phyloP scores from a whole-genome alignment of 805 yeast genomes.

The Ogataea neopini region DNA sequence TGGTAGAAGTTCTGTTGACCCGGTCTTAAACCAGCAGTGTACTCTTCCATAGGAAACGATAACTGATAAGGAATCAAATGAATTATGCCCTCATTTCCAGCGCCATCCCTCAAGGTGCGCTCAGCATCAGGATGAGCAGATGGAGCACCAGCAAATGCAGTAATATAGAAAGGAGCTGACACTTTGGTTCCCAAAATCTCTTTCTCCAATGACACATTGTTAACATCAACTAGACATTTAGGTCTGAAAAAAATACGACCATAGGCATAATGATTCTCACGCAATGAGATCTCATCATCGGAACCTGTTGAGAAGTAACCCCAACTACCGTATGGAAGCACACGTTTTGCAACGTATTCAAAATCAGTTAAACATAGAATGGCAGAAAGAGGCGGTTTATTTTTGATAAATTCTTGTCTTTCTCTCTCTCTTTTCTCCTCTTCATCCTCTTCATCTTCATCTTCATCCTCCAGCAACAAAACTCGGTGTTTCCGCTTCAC shows the following conservation, averaged over 20 bases:
- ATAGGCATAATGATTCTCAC: slow-evolving; percentile 88
- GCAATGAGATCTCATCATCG: slow-evolving; percentile 83
- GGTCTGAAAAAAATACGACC: slow-evolving; percentile 89
- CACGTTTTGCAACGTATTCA: slow-evolving; percentile 78
- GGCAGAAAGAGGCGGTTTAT: slow-evolving; percentile 67
- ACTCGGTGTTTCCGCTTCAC: slow-evolving; percentile 19
- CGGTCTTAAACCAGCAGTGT: slow-evolving; percentile 59
- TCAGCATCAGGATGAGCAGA: slow-evolving; percentile 92
- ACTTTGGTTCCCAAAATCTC: slow-evolving; percentile 66
- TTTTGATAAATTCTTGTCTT: slow-evolving; percentile 41
- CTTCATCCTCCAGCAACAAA: slow-evolving; percentile 28
- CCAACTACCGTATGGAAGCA: slow-evolving; percentile 77
- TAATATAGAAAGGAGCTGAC: slow-evolving; percentile 77
- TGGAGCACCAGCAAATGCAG: slow-evolving; percentile 88
- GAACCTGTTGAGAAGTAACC: slow-evolving; percentile 89
- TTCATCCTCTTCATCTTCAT: slow-evolving; percentile 30
- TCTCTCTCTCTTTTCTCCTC: slow-evolving; percentile 37
- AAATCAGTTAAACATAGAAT: slow-evolving; percentile 81
- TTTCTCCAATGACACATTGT: slow-evolving; percentile 58
- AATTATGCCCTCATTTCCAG: slow-evolving; percentile 63
- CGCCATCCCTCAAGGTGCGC: slow-evolving; percentile 68
- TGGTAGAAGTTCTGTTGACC: slow-evolving; percentile 82
- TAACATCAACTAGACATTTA: slow-evolving; percentile 72
- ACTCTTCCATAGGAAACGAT: slow-evolving; percentile 79
- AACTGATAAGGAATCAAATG: slow-evolving; percentile 91